Evolutionary conservation across 2,329 filamentous ascomycete species (phyloP).

Genomic region (Didymella pinodella): DNA sequence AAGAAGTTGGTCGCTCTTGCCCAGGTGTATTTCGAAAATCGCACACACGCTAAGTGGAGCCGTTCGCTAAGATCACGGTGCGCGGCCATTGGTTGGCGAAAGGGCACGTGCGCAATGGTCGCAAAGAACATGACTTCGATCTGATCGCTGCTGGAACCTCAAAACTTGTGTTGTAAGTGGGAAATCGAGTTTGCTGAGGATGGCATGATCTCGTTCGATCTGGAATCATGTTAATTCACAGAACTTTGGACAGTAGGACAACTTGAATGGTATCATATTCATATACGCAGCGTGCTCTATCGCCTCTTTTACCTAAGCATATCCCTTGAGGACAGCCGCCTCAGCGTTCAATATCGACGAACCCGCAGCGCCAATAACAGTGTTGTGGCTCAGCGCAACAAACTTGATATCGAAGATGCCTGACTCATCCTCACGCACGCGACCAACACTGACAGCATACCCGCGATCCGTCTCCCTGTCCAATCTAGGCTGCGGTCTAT

Average conservation of each 20-base stretch:
- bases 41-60: conserved; percentile 1
- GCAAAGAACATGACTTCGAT: not conserved
- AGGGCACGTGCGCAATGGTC: not conserved
- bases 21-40: not conserved
- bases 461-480: conserved; percentile 86
- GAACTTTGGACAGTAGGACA: too few species aligned
- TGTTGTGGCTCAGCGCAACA: conserved; percentile 88
- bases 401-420: conserved; percentile 96
- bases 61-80: not conserved
- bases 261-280: conserved; percentile 2
- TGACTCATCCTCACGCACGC: conserved; percentile 83
- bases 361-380: conserved; percentile 94
- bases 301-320: conserved; percentile 55
- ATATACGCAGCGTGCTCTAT: not conserved
- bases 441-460: conserved; percentile 90
- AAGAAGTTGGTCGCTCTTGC: conserved; percentile 17
- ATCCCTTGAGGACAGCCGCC: conserved; percentile 88
- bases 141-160: not conserved
- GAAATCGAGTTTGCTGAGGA: not conserved
- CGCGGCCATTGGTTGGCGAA: not conserved
- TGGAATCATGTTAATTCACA: too few species aligned
- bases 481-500: conserved; percentile 88
- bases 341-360: conserved; percentile 95
- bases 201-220: not conserved
- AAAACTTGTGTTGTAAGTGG: not conserved